phyloP scores from a whole-genome alignment of 768 basidiomycete genomes.

The Chalciporus pseudorubinellus region DNA sequence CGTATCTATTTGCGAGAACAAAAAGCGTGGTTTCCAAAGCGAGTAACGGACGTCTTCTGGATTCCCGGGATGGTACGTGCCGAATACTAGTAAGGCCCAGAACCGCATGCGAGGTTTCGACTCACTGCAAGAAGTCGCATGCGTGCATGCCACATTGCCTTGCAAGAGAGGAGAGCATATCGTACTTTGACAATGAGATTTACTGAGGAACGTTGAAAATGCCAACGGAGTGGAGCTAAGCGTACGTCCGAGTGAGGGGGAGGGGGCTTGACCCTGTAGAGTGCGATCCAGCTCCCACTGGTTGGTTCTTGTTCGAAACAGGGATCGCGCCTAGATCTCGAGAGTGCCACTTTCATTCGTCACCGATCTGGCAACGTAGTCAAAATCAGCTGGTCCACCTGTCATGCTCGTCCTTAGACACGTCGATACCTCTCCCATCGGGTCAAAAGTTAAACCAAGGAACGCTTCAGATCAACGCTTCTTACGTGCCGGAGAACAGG shows the following conservation, averaged over 20 bases:
- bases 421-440: too few relatives aligned
- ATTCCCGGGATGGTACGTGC: background rate
- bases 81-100: slow-evolving; percentile 1
- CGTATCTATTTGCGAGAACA: slow-evolving; percentile 16
- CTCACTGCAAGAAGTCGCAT: background rate
- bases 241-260: too few relatives aligned
- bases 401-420: too few relatives aligned
- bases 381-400: too few relatives aligned
- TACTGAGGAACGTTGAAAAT: background rate
- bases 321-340: background rate
- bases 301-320: background rate
- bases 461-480: too few relatives aligned
- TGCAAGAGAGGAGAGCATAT: background rate
- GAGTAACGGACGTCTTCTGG: background rate
- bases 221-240: too few relatives aligned
- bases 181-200: background rate
- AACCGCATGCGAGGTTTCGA: background rate
- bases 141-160: background rate
- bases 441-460: too few relatives aligned
- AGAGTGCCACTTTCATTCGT: background rate
- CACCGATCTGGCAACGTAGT: background rate
- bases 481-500: background rate
- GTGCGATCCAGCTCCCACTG: background rate
- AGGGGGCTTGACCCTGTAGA: background rate
- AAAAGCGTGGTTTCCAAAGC: slow-evolving; percentile 14